Base-by-base conservation (phyloP, 352 stramenopile species). In the Phytopythium vexans region DNA sequence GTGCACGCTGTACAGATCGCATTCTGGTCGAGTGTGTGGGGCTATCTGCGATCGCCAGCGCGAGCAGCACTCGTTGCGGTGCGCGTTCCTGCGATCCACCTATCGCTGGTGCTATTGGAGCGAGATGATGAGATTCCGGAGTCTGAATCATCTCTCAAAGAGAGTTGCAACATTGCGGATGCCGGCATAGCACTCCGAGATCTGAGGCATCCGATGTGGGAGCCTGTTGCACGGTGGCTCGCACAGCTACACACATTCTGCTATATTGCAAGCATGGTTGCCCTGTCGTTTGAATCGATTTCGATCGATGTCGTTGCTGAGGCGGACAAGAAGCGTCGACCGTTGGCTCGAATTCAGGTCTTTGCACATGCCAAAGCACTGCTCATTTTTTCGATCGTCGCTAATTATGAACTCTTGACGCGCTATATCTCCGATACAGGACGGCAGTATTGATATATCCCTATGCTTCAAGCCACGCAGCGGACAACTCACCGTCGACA, bases 1-100 rank as follows among this genome's bases (percentile, higher is more conserved):
- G 43, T 79, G 8, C 46, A 49, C 1, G 46, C 52, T 0, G 48
- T 90, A 6, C 63, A 68, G n/a, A 58, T 93, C 33, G 70, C 62
- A 15, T 57, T 91, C 42, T 90, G 81, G 80, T 50, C 58, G 8
- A 61, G 76, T 8, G 39, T 88, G 27, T 76, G 68, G 70, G 52
- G 44, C 16, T 89, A 89, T 41, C n/a, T 88, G 8, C 64, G 57
- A 8, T 54, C 77, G 8, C 77, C 74, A 6, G 70, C 65, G 5
- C 64, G 66, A 60, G 54, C 66, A 15, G 70, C 70, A 8, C 57
- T 92, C 3, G 12, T 86, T 7, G 58, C 53, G 10, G 38, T 92
- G 34, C 64, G 75, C 10, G 41, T 88, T 2, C 41, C 60, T n/a
- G 49, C 35, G 10, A 52, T 88, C 2, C 66, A 77, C 27, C 8